Evolutionary conservation across 768 basidiomycete genomes (phyloP), one percentile per base, ranked within the genome.

Genomic region (Lentinula guzmanii): DNA sequence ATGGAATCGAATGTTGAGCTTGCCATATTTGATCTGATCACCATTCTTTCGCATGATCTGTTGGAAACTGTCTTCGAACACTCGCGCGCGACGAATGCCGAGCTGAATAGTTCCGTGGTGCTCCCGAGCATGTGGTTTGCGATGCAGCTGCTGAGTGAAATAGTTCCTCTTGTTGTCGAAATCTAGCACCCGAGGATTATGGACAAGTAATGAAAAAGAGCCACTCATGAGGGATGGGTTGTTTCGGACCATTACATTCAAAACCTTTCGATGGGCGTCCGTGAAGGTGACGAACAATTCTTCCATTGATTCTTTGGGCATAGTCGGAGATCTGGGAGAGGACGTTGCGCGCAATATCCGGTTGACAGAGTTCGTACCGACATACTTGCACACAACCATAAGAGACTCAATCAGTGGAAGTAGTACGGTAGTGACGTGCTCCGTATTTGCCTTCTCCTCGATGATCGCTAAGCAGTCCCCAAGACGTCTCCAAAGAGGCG

Each of bases 121-220:
- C 68, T 95, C 91, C 43, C 94, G 84, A 11, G 79, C 77, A 66
- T 89, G 85, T 16, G 87, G 87, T 8, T 93, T 86, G 48, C 89
- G 86, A 70, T 95, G 95, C 7, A 97, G 80, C 70, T 95, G 93
- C 71, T 96, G 94, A 46, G 83, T 87, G 77, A 95, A 95, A 75
- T 93, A 95, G 69, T 95, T 96, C 39, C 97, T 86, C 78, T 99
- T 99, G 86, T 98, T 98, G 79, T 98, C 97, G 70, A 98, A 98
- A 79, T 98, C 97, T 60, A 99, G 83, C 24, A 98, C 95, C 34
- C 93, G 87, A 52, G 97, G 89, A 68, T 99, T 99, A 75, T 95
- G 88, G 51, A 99, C 91, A 64, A 99, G 80, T 1, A 99, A 81
- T 15, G 95, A 94, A 81, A 99, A 99, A 1, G 96, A 98, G 10